These are phyloP conservation scores for Xerophyta viscosa DNA, from an alignment of 106 monocot genomes.

Conservation along the genomic window DNA sequence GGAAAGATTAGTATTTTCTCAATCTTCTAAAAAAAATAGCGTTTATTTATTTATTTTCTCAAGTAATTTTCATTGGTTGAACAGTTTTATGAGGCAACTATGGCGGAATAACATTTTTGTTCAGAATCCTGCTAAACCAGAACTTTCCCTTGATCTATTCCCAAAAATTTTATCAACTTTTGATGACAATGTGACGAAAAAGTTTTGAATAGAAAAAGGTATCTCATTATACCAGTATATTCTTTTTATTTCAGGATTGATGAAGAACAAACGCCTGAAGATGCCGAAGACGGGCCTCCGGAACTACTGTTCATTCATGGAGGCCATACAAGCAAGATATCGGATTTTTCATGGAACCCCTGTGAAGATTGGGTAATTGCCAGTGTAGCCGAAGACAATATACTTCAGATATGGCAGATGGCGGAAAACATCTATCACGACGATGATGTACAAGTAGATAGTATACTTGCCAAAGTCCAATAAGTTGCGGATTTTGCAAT, in stretches of 20 bases:
- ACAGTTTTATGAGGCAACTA: too few relatives aligned
- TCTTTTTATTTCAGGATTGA: slow-evolving; percentile 56
- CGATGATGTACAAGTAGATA: slow-evolving; percentile 29
- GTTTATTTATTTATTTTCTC: too few relatives aligned
- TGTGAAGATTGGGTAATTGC: slow-evolving; percentile 84
- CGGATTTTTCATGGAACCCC: slow-evolving; percentile 98
- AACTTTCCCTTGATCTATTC: too few relatives aligned
- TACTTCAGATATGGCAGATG: slow-evolving; percentile 99
- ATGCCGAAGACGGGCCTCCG: slow-evolving; percentile 90
- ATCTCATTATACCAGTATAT: neutral
- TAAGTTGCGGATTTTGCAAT: too few relatives aligned
- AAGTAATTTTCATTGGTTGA: too few relatives aligned
- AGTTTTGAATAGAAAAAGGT: too few relatives aligned
- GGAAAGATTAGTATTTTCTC: too few relatives aligned
- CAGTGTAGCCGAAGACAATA: slow-evolving; percentile 96
- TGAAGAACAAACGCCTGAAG: slow-evolving; percentile 78
- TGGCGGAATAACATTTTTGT: too few relatives aligned
- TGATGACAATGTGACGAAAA: too few relatives aligned
- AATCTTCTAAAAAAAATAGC: too few relatives aligned
- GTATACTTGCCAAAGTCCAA: slow-evolving; percentile 26
- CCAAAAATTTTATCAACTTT: too few relatives aligned
- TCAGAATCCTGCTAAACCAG: too few relatives aligned
- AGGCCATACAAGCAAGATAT: slow-evolving; percentile 97
- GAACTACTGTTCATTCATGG: slow-evolving; percentile 94
- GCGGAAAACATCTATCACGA: slow-evolving; percentile 98